These are phyloP conservation scores for Barnettozyma sucrosica DNA, from an alignment of 805 yeast species.

Conservation along the genomic window DNA sequence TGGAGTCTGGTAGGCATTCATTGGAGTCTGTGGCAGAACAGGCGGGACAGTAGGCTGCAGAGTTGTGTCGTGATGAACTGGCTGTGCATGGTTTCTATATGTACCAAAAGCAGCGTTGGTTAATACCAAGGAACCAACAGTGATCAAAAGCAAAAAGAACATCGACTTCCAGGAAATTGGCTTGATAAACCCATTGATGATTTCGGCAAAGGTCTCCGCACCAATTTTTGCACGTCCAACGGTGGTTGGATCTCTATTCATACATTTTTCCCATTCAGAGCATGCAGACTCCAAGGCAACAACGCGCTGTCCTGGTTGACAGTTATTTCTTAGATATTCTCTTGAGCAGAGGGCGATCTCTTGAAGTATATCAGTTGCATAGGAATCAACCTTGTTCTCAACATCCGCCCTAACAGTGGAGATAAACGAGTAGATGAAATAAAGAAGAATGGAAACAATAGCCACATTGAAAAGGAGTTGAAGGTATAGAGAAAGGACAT, in stretches of 20 bases:
- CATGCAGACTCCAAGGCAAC: conserved; percentile 75
- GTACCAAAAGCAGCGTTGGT: conserved; percentile 47
- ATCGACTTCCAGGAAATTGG: conserved; percentile 70
- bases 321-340: conserved; percentile 66
- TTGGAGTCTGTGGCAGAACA: conserved; percentile 16
- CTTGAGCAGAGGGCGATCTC: conserved; percentile 66
- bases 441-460: conserved; percentile 45
- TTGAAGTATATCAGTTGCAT: conserved; percentile 51
- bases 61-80: conserved; percentile 4
- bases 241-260: conserved; percentile 66
- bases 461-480: conserved; percentile 56
- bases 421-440: conserved; percentile 45
- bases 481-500: conserved; percentile 52
- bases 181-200: conserved; percentile 66
- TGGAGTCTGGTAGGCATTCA: conserved; percentile 18
- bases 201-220: conserved; percentile 80
- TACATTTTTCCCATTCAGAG: conserved; percentile 71
- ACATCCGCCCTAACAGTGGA: conserved; percentile 63
- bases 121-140: conserved; percentile 46
- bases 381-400: conserved; percentile 57
- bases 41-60: conserved; percentile 4
- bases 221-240: conserved; percentile 67
- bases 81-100: conserved; percentile 28
- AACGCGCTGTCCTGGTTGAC: conserved; percentile 56
- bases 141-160: conserved; percentile 38